Conservation (phyloP, 257 asterid species). For the Parsonsia alboflavescens region DNA sequence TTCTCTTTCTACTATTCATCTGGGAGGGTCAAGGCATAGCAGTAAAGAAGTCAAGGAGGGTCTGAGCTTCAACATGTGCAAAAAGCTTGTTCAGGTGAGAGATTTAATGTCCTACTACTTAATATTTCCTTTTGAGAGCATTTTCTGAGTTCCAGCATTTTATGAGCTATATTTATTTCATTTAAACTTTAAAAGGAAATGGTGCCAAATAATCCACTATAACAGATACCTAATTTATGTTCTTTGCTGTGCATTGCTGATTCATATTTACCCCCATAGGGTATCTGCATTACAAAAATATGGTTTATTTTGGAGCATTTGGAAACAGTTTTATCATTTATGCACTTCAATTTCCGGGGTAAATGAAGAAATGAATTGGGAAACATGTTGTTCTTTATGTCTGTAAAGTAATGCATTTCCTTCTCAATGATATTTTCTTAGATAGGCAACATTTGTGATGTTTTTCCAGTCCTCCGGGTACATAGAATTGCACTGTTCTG, state of each 20-base stretch:
- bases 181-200: neutral
- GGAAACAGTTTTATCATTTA: neutral
- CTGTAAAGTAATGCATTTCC: neutral
- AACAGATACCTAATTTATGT: neutral
- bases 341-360: neutral
- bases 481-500: neutral
- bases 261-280: neutral
- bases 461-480: neutral
- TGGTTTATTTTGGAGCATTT: neutral
- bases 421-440: neutral
- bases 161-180: neutral
- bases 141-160: constrained; percentile 3
- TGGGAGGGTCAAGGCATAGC: constrained; percentile 31
- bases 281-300: neutral
- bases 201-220: neutral
- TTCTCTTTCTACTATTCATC: constrained; percentile 23
- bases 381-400: neutral
- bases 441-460: neutral
- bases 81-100: constrained; percentile 45
- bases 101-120: neutral
- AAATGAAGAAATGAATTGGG: neutral
- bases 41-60: constrained; percentile 36
- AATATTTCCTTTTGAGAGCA: constrained; percentile 1
- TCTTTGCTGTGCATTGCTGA: neutral
- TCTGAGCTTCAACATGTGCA: constrained; percentile 48